A percentile compares a stretch with the other conserved stretches of the same genome.
phyloP scores from a whole-genome alignment of 345 rosid genomes.

The Dimocarpus longan region DNA sequence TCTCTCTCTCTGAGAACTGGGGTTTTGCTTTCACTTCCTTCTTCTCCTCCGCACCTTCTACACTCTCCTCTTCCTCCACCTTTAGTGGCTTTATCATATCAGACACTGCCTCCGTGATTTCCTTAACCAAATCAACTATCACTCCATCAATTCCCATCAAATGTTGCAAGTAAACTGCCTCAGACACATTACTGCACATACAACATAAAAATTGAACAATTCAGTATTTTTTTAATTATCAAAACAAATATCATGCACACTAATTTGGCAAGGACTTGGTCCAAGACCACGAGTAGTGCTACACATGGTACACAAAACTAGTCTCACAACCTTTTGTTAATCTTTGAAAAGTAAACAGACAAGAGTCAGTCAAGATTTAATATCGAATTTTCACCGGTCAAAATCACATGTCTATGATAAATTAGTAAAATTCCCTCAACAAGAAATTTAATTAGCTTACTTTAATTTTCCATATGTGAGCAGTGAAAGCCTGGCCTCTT shows the following conservation, averaged over 20 bases:
- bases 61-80: constrained; percentile 23
- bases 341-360: background rate
- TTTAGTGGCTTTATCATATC: constrained; percentile 57
- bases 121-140: constrained; percentile 79
- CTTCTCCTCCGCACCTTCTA: background rate
- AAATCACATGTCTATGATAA: background rate
- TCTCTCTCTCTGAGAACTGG: constrained; percentile 66
- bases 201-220: background rate
- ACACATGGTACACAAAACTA: background rate
- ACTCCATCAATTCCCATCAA: constrained; percentile 93
- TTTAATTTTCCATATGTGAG: constrained; percentile 86
- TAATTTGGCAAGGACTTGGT: background rate
- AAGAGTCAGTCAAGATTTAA: background rate
- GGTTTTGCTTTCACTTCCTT: constrained; percentile 47
- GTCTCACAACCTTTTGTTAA: background rate
- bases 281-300: background rate
- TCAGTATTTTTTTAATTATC: no score
- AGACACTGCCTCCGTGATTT: constrained; percentile 65
- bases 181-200: constrained; percentile 63
- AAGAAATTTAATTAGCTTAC: constrained; percentile 28
- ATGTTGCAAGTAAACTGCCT: constrained; percentile 89
- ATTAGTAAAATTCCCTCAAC: background rate
- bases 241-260: no score
- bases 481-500: constrained; percentile 79
- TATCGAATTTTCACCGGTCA: background rate